Evolutionary conservation across 495 filamentous ascomycete genomes (phyloP), one percentile per base, ranked within the genome.

Genomic region (Annulohypoxylon nitens): DNA sequence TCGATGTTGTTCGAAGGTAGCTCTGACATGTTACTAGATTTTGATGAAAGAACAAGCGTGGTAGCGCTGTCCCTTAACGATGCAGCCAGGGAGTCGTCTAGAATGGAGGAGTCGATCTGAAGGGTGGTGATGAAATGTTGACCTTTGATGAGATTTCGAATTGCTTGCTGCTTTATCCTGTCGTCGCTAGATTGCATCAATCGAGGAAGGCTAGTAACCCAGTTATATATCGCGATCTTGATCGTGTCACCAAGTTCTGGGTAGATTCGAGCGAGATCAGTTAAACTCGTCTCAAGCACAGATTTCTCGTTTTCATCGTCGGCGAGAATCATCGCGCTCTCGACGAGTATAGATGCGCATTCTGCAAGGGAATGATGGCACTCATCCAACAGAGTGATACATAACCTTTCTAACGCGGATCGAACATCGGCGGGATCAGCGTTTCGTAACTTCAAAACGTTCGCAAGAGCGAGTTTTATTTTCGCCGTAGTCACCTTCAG

Each of bases 121-220:
- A 91, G 79, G 12, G 88, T 85, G 4, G 85, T 86, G 3, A 97
- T 82, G 7, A 97, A 77, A n/a, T 88, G 84, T 65, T 90, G 92
- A 0, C 92, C 90, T 45, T 90, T 88, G 4, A 90, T 89, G 47
- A 98, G 88, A 69, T 93, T 91, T 36, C 87, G 84, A 58, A 97
- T 88, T 18, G 89, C 90, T 73, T 87, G 86, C 45, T 89, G 85
- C 76, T 96, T 97, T 36, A 89, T 81, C 7, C 81, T 85, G 70
- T 98, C 93, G 63, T 99, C 95, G 63, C 89, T 92, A 25, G 90
- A 89, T 78, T 94, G 93, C 88, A 98, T 96, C 10, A 93, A 80
- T 41, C 93, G 86, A 3, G 97, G 92, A 30, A 98, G 87, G 16
- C 92, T 87, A 2, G 88, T 87, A 14, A 96, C 85, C 95, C 94